These are phyloP conservation scores for Entomortierella lignicola DNA, from an alignment of 192 early-diverging fungal genomes.

Conservation along the genomic window DNA sequence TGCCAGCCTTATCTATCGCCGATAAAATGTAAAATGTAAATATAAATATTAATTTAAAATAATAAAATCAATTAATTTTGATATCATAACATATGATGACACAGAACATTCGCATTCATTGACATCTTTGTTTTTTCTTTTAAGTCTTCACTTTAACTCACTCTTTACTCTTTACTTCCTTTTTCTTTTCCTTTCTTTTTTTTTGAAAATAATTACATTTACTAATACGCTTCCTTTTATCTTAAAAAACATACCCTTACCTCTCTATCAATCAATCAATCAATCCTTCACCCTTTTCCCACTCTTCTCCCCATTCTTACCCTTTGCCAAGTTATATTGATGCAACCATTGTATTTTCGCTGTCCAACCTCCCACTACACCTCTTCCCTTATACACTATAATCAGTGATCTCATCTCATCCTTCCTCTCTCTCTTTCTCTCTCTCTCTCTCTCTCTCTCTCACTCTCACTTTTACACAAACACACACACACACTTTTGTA, in stretches of 20 bases:
- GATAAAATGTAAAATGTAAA: no score
- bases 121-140: neutral
- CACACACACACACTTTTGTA: neutral
- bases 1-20: no score
- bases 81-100: no score
- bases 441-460: neutral
- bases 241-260: no score
- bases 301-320: neutral
- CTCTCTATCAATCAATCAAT: neutral
- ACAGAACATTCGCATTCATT: no score
- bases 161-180: neutral
- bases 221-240: no score
- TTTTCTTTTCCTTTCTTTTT: no score
- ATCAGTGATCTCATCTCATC: conserved; percentile 28
- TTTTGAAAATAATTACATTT: no score
- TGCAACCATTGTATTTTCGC: conserved; percentile 38
- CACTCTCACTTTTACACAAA: neutral
- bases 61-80: neutral
- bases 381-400: conserved; percentile 46
- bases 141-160: neutral
- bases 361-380: conserved; percentile 17
- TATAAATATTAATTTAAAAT: no score
- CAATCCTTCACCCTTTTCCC: neutral
- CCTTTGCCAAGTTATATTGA: conserved; percentile 26
- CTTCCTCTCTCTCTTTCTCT: neutral